Percentiles rank a stretch among this genome's conserved stretches.
Evolutionary conservation across 176 grass and related monocot species (phyloP).

Genomic region (Aegilops tauschii): DNA sequence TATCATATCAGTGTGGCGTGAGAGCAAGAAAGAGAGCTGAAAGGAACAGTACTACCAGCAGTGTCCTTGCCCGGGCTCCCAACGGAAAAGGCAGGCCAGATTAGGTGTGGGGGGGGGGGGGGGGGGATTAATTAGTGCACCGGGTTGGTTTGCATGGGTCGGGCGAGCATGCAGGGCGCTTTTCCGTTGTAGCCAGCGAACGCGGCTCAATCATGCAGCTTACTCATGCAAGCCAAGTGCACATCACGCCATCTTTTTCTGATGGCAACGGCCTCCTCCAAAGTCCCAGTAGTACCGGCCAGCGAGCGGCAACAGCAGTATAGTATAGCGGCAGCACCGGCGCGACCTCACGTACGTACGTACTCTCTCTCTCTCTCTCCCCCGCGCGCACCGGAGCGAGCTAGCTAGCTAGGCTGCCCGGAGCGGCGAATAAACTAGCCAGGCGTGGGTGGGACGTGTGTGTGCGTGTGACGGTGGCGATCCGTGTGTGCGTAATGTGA

Average conservation of each 20-base stretch:
- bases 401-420: background rate
- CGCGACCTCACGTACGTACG: too few species aligned
- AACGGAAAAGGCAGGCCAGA: conserved; percentile 10
- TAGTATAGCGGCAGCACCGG: too few species aligned
- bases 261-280: conserved; percentile 29
- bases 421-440: background rate
- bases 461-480: background rate
- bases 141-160: conserved; percentile 50
- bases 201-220: conserved; percentile 48
- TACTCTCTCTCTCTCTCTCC: too few species aligned
- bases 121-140: conserved; percentile 45
- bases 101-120: conserved; percentile 19
- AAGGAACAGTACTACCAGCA: background rate
- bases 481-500: conserved; percentile 23
- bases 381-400: background rate
- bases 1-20: conserved; percentile 11
- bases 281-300: background rate
- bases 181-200: conserved; percentile 21
- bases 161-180: background rate
- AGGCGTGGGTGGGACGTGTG: conserved; percentile 5
- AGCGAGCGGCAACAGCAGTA: background rate
- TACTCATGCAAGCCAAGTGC: conserved; percentile 52
- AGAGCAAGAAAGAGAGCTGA: conserved; percentile 1
- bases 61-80: background rate
- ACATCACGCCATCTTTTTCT: conserved; percentile 45